phyloP scores from a whole-genome alignment of 1,139 yeast genomes.

The Pichia sp. region DNA sequence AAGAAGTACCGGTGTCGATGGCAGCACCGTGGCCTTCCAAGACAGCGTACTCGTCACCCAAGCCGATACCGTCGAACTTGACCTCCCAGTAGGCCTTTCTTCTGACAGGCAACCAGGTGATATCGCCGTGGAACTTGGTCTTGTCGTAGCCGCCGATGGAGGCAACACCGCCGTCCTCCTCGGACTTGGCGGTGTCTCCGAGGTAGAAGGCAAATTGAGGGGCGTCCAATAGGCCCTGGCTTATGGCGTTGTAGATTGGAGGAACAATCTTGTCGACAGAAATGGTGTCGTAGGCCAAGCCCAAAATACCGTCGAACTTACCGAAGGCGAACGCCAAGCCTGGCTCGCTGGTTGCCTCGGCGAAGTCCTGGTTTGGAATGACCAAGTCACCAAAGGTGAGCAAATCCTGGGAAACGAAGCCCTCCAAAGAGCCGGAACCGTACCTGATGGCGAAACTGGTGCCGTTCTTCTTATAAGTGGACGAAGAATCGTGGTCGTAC shows the following conservation, averaged over 20 bases:
- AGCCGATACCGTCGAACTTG: slow-evolving; percentile 78
- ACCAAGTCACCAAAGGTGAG: slow-evolving; percentile 76
- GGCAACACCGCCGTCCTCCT: slow-evolving; percentile 79
- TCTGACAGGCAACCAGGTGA: slow-evolving; percentile 94
- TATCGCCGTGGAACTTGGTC: slow-evolving; percentile 68
- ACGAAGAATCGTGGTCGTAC: slow-evolving; percentile 76
- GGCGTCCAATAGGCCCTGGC: slow-evolving; percentile 73
- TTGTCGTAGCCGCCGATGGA: slow-evolving; percentile 93
- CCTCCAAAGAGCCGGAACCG: slow-evolving; percentile 91
- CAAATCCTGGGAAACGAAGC: slow-evolving; percentile 83
- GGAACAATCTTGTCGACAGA: slow-evolving; percentile 87
- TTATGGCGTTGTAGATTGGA: slow-evolving; percentile 85
- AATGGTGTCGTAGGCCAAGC: slow-evolving; percentile 88
- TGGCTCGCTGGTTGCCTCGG: slow-evolving; percentile 95
- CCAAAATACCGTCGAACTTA: slow-evolving; percentile 94
- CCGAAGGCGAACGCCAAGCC: slow-evolving; percentile 98
- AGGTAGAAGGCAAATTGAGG: slow-evolving; percentile 86
- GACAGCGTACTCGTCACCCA: slow-evolving; percentile 87
- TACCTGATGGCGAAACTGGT: slow-evolving; percentile 78
- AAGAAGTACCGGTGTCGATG: slow-evolving; percentile 96
- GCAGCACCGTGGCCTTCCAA: slow-evolving; percentile 89
- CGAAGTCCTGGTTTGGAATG: slow-evolving; percentile 86
- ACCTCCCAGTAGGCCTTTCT: slow-evolving; percentile 99
- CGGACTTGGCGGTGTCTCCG: slow-evolving; percentile 67
- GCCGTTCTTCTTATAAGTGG: slow-evolving; percentile 83